phyloP scores from a whole-genome alignment of 768 basidiomycete genomes.

The Serendipita sp. region DNA sequence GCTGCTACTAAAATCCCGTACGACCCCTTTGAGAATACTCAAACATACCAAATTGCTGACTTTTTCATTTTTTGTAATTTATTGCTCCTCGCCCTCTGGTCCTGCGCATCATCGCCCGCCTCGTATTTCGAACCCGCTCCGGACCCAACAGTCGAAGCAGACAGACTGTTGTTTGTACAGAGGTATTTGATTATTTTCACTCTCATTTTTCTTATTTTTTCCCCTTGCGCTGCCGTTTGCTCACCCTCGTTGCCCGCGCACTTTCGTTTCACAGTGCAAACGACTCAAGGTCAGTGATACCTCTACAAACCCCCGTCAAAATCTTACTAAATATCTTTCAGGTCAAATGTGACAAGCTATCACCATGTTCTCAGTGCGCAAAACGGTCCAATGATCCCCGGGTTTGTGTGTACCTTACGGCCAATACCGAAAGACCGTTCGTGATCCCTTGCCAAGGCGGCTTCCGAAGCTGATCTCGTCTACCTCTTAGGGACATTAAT shows the following conservation, averaged over 20 bases:
- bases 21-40: neutral
- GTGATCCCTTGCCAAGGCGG: neutral
- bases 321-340: neutral
- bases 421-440: neutral
- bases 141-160: neutral
- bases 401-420: conserved; percentile 1
- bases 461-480: neutral
- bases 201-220: neutral
- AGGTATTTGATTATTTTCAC: neutral
- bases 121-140: neutral
- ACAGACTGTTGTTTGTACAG: conserved; percentile 1
- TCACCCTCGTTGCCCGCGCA: neutral
- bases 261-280: conserved; percentile 4
- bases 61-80: neutral
- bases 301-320: neutral
- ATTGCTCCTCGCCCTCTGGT: neutral
- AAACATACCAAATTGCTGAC: neutral
- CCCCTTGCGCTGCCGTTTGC: neutral
- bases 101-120: neutral
- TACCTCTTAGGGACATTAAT: neutral
- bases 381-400: conserved; percentile 3
- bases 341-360: neutral
- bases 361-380: neutral
- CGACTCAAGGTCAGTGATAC: neutral
- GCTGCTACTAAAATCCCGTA: neutral